Percentiles rank a stretch among this genome's conserved stretches.
phyloP scores from a whole-genome alignment of 805 yeast species.

The Candida easanensis region DNA sequence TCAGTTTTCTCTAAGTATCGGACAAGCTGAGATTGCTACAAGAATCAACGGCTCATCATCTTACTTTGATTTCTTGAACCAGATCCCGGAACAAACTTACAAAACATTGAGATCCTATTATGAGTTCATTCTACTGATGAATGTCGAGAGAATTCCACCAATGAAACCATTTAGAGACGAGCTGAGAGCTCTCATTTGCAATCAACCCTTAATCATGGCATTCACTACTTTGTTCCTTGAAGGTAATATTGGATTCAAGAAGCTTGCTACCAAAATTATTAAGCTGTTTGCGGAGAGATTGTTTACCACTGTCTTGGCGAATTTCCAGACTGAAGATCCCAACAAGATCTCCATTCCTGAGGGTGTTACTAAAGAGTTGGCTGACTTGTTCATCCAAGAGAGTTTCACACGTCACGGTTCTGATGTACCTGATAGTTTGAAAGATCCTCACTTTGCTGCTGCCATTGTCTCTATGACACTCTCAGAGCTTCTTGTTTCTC shows the following conservation, averaged over 20 bases:
- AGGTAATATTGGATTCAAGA: slow-evolving; percentile 4
- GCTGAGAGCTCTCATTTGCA: background rate
- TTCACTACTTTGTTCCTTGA: slow-evolving; percentile 9
- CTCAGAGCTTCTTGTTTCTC: slow-evolving; percentile 14
- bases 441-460: slow-evolving; percentile 9
- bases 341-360: too few relatives aligned
- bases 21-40: slow-evolving; percentile 57
- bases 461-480: slow-evolving; percentile 10
- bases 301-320: background rate
- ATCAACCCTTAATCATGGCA: slow-evolving; percentile 7
- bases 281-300: background rate
- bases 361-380: background rate
- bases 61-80: slow-evolving; percentile 30
- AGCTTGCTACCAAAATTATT: background rate
- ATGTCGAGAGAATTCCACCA: slow-evolving; percentile 7
- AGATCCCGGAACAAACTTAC: slow-evolving; percentile 38
- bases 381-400: background rate
- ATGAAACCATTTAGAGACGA: background rate
- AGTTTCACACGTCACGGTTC: slow-evolving; percentile 1
- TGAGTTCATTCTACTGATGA: slow-evolving; percentile 12
- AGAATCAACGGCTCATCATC: slow-evolving; percentile 42
- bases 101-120: slow-evolving; percentile 33
- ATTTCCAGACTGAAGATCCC: background rate
- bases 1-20: slow-evolving; percentile 46
- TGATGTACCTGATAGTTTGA: too few relatives aligned